phyloP scores from a whole-genome alignment of 2,329 filamentous ascomycete genomes.

The Cladophialophora psammophila region DNA sequence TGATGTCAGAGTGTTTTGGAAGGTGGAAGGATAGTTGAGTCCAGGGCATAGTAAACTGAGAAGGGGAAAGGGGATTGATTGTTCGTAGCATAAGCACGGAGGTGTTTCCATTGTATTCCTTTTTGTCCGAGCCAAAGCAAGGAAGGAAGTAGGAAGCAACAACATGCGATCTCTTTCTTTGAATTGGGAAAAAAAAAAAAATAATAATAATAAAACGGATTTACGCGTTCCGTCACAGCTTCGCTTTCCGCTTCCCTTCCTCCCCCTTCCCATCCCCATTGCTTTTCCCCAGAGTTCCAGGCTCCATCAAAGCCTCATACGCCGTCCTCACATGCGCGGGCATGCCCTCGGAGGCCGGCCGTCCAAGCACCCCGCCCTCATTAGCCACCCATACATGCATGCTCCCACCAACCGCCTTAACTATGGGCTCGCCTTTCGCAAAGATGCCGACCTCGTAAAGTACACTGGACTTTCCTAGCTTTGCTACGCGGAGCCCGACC shows the following conservation, averaged over 20 bases:
- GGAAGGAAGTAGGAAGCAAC: no score
- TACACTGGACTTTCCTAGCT: conserved; percentile 84
- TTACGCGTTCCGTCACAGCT: not conserved
- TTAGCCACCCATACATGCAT: conserved; percentile 89
- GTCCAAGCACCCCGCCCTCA: conserved; percentile 51
- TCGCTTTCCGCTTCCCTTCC: conserved; percentile 1
- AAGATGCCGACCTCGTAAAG: conserved; percentile 91
- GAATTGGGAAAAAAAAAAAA: no score
- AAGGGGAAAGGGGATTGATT: no score
- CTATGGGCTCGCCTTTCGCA: conserved; percentile 73
- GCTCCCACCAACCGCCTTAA: conserved; percentile 85
- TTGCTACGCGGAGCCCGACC: conserved; percentile 80
- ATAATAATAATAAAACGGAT: no score
- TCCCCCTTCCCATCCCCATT: not conserved
- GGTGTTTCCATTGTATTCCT: no score
- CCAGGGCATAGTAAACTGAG: no score
- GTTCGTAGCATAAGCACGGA: no score
- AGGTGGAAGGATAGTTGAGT: no score
- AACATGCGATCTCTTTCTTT: no score
- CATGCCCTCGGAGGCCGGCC: conserved; percentile 73
- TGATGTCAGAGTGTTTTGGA: no score
- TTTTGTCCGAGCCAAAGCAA: no score
- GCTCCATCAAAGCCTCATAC: conserved; percentile 28
- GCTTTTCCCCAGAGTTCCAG: not conserved
- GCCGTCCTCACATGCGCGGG: conserved; percentile 38